A percentile compares a stretch with the other conserved stretches of the same genome.
Evolutionary conservation across 2,329 filamentous ascomycete genomes (phyloP).

Genomic region (Penicillium sp.): DNA sequence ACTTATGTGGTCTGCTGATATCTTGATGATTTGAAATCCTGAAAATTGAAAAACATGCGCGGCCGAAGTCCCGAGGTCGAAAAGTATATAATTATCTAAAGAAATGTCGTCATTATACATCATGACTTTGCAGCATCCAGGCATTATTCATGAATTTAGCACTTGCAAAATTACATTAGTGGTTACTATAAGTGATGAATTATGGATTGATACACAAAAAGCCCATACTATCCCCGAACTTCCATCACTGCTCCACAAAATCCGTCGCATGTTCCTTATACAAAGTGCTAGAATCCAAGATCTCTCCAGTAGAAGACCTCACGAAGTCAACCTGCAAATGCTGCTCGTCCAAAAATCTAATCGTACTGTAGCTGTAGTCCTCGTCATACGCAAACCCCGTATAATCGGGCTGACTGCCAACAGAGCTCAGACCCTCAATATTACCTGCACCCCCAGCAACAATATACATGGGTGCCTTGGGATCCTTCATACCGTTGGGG

Average conservation of each 20-base stretch:
- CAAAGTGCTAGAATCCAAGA: slow-evolving; percentile 49
- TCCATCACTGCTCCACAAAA: slow-evolving; percentile 53
- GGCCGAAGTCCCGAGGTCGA: no score
- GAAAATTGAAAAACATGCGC: no score
- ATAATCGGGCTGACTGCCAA: slow-evolving; percentile 44
- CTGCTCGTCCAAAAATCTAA: slow-evolving; percentile 48
- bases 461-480: slow-evolving; percentile 57
- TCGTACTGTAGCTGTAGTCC: slow-evolving; percentile 53
- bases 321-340: slow-evolving; percentile 53
- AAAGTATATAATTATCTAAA: no score
- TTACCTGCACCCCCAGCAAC: slow-evolving; percentile 57
- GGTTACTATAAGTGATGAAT: no score
- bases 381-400: slow-evolving; percentile 39
- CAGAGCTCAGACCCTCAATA: slow-evolving; percentile 50
- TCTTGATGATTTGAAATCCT: no score
- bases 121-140: no score
- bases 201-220: no score
- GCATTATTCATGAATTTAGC: no score
- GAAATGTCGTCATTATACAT: no score
- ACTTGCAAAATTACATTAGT: no score
- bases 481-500: slow-evolving; percentile 47
- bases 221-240: no score
- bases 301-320: slow-evolving; percentile 47
- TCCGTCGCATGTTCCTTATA: slow-evolving; percentile 48
- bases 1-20: no score